Percentiles rank a stretch among this genome's conserved stretches.
Evolutionary conservation across 2,329 filamentous ascomycete genomes (phyloP).

Genomic region (Geosmithia morbida): DNA sequence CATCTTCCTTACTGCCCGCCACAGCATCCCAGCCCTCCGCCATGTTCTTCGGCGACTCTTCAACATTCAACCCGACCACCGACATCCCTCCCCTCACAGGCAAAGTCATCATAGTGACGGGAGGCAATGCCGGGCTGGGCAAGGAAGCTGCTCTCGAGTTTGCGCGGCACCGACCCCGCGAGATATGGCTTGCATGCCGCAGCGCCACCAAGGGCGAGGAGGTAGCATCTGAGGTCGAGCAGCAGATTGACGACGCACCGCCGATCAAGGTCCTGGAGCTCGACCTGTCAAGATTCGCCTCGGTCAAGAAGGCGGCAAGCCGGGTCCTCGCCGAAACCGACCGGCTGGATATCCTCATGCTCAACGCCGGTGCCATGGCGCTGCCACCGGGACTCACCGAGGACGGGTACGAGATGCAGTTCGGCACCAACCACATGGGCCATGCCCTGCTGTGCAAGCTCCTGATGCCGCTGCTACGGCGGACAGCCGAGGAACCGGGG

Average conservation of each 20-base stretch:
- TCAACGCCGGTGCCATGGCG: slow-evolving; percentile 28
- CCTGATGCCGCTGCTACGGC: slow-evolving; percentile 9
- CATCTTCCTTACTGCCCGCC: too few relatives aligned
- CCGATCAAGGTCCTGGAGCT: slow-evolving; percentile 16
- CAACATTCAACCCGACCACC: background rate
- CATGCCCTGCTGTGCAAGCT: slow-evolving; percentile 26
- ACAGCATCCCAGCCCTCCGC: too few relatives aligned
- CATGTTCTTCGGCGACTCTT: background rate
- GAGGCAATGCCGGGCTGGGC: slow-evolving; percentile 12
- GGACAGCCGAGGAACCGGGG: slow-evolving; percentile 3
- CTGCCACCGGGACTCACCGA: slow-evolving; percentile 15
- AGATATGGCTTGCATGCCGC: slow-evolving; percentile 12
- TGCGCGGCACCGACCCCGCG: slow-evolving; percentile 2
- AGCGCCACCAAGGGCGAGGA: slow-evolving; percentile 29
- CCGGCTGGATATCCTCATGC: slow-evolving; percentile 24
- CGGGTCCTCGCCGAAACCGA: slow-evolving; percentile 15
- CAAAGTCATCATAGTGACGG: slow-evolving; percentile 15
- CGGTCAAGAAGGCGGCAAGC: slow-evolving; percentile 21
- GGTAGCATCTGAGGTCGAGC: background rate
- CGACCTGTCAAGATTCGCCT: slow-evolving; percentile 28
- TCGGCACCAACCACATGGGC: slow-evolving; percentile 31
- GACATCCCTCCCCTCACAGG: slow-evolving; percentile 2
- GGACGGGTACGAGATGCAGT: slow-evolving; percentile 29
- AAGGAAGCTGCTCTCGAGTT: slow-evolving; percentile 5
- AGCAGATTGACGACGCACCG: slow-evolving; percentile 10